Conservation (phyloP, 1,139 yeast genomes). For the Diutina scorzettiae region DNA sequence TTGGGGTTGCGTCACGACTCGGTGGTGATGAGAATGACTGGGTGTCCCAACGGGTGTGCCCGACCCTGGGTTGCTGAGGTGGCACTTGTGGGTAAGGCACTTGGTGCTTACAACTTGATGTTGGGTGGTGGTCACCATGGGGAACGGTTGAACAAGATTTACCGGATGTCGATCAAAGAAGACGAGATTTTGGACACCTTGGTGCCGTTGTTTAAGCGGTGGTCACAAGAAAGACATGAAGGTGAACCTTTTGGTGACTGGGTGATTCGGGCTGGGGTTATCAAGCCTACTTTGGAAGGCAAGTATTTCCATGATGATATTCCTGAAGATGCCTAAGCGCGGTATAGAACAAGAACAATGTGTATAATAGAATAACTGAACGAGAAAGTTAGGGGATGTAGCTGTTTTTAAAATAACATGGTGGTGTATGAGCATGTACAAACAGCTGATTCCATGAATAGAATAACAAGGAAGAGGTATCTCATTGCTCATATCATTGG, state of each 20-base stretch:
- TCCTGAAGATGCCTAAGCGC: slow-evolving; percentile 65
- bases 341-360: too few species aligned
- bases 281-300: slow-evolving; percentile 84
- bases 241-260: slow-evolving; percentile 96
- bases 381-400: too few species aligned
- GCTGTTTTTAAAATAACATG: too few species aligned
- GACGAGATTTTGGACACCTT: slow-evolving; percentile 71
- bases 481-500: too few species aligned
- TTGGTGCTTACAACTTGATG: slow-evolving; percentile 86
- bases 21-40: slow-evolving; percentile 96
- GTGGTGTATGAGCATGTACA: too few species aligned
- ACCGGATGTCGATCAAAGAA: slow-evolving; percentile 80
- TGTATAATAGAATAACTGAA: too few species aligned
- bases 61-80: slow-evolving; percentile 98
- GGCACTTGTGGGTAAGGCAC: slow-evolving; percentile 92
- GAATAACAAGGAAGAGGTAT: too few species aligned
- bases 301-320: slow-evolving; percentile 90
- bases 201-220: slow-evolving; percentile 81
- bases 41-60: slow-evolving; percentile 98
- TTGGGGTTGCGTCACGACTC: slow-evolving; percentile 91
- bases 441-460: too few species aligned
- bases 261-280: slow-evolving; percentile 73
- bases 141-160: slow-evolving; percentile 82
- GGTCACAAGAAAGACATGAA: slow-evolving; percentile 85
- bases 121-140: slow-evolving; percentile 97